Conservation (phyloP, 192 early-diverging fungal genomes). For the Podila epigama region DNA sequence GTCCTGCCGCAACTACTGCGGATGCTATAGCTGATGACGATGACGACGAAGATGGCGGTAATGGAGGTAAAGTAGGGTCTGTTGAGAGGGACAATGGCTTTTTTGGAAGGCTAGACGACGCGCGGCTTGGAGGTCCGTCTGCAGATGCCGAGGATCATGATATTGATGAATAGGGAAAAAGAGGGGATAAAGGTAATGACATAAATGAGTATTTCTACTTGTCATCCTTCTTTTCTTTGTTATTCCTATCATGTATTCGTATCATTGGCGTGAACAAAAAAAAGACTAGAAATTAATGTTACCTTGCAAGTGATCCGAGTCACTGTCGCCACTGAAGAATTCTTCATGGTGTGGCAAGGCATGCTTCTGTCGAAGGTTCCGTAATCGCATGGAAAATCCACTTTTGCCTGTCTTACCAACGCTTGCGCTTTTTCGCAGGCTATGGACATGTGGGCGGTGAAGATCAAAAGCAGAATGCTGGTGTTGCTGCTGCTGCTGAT, state of each 20-base stretch:
- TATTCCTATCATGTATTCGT: too few relatives aligned
- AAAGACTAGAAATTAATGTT: too few relatives aligned
- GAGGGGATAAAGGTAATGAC: too few relatives aligned
- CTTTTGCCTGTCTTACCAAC: conserved; percentile 14
- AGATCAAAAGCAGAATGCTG: neutral
- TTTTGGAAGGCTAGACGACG: neutral
- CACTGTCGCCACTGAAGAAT: conserved; percentile 20
- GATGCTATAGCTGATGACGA: neutral
- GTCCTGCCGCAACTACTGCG: neutral
- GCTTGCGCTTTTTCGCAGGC: conserved; percentile 5
- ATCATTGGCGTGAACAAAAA: neutral
- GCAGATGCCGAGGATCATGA: too few relatives aligned
- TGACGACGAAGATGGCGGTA: too few relatives aligned
- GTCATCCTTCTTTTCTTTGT: neutral
- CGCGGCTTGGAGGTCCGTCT: neutral
- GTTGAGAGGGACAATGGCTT: neutral
- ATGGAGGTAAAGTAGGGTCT: conserved; percentile 12
- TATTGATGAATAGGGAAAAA: too few relatives aligned
- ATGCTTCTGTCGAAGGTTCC: conserved; percentile 6
- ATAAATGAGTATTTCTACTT: neutral
- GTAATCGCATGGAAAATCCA: conserved; percentile 6
- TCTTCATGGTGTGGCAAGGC: neutral
- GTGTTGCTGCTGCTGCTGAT: neutral
- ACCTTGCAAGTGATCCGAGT: neutral
- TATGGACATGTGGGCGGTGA: neutral